Conservation (phyloP, 2,329 filamentous ascomycete species). For the Ambrosiella cleistominuta region DNA sequence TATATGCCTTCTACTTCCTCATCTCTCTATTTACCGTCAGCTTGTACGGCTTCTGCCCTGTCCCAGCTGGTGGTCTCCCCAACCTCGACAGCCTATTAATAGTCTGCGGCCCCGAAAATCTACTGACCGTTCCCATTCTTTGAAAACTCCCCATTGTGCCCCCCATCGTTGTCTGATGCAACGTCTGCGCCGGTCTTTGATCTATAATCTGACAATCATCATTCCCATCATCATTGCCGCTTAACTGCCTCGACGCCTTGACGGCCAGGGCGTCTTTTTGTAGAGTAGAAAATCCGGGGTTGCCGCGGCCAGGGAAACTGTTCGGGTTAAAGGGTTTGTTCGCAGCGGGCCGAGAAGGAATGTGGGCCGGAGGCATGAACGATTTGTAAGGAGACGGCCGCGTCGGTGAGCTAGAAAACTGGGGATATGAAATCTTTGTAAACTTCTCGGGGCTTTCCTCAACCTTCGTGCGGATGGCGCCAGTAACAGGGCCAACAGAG, state of each 20-base stretch:
- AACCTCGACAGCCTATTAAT: slow-evolving; percentile 29
- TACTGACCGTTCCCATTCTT: slow-evolving; percentile 25
- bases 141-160: slow-evolving; percentile 24
- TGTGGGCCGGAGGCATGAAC: background rate
- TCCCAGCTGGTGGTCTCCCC: slow-evolving; percentile 20
- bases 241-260: background rate
- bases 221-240: slow-evolving; percentile 15
- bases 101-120: slow-evolving; percentile 13
- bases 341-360: background rate
- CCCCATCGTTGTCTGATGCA: slow-evolving; percentile 35
- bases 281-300: background rate
- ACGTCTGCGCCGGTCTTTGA: slow-evolving; percentile 24
- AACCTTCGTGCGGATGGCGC: background rate
- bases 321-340: background rate
- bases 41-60: slow-evolving; percentile 31
- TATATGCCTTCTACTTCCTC: background rate
- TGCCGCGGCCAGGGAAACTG: background rate
- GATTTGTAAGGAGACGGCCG: slow-evolving; percentile 13
- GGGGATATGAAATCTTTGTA: slow-evolving; percentile 29
- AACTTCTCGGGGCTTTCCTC: background rate
- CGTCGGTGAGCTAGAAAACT: slow-evolving; percentile 41
- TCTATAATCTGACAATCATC: slow-evolving; percentile 20
- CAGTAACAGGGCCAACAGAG: slow-evolving; percentile 22
- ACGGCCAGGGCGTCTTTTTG: background rate
- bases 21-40: slow-evolving; percentile 22